phyloP scores from a whole-genome alignment of 129 eudicot genomes.

The Centaurea solstitialis region DNA sequence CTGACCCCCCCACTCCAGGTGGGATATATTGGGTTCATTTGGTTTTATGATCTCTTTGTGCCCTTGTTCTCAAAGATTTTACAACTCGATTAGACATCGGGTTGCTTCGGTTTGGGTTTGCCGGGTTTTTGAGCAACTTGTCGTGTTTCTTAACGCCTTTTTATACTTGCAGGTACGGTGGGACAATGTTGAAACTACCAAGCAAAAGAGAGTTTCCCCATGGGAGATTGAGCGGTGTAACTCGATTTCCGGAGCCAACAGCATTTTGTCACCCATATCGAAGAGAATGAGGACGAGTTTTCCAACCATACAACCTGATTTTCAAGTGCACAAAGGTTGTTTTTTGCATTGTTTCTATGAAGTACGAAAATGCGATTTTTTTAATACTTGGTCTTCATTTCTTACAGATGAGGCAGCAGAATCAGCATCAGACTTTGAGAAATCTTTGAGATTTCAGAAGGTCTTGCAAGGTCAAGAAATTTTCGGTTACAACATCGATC shows the following conservation, averaged over 20 bases:
- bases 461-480: constrained; percentile 99
- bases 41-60: neutral
- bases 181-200: constrained; percentile 60
- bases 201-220: constrained; percentile 77
- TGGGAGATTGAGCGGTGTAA: constrained; percentile 85
- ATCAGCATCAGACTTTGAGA: constrained; percentile 54
- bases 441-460: constrained; percentile 68
- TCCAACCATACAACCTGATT: constrained; percentile 42
- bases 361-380: neutral
- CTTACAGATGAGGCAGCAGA: constrained; percentile 56
- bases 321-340: constrained; percentile 55
- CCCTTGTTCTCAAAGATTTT: neutral
- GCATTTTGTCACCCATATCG: constrained; percentile 39
- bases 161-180: constrained; percentile 65
- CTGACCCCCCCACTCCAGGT: neutral
- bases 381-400: neutral
- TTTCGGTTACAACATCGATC: constrained; percentile 30
- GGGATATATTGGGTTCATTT: neutral
- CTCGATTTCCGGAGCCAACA: constrained; percentile 50
- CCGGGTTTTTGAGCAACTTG: no score
- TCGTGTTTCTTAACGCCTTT: neutral
- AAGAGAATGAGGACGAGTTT: constrained; percentile 60
- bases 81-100: no score
- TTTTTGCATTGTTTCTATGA: neutral
- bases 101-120: no score